phyloP scores from a whole-genome alignment of 2,329 filamentous ascomycete species.

The Paecilomyces dactylethromorphus region DNA sequence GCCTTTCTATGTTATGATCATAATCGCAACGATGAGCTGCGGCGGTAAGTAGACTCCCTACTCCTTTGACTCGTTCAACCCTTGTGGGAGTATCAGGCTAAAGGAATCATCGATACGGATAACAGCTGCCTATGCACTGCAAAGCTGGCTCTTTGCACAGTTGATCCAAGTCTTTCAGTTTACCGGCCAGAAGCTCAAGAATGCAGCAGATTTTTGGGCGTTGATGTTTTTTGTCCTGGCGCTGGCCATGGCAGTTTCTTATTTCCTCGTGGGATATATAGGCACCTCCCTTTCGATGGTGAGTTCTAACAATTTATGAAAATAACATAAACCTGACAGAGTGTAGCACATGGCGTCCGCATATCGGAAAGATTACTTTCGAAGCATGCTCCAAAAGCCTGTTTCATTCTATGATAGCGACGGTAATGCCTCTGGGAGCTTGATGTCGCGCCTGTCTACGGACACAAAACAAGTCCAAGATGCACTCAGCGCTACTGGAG shows the following conservation, averaged over 20 bases:
- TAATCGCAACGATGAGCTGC: conserved; percentile 19
- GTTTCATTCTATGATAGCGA: conserved; percentile 39
- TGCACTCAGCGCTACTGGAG: conserved; percentile 41
- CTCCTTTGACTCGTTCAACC: background rate
- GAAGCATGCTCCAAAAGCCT: conserved; percentile 38
- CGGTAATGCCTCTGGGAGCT: conserved; percentile 42
- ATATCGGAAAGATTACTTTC: conserved; percentile 41
- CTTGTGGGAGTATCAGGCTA: background rate
- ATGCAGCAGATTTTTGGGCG: conserved; percentile 45
- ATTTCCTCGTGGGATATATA: conserved; percentile 39
- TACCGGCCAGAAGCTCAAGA: conserved; percentile 28
- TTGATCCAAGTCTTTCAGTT: conserved; percentile 44
- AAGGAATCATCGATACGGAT: background rate
- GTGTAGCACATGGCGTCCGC: conserved; percentile 23
- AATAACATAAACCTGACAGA: background rate
- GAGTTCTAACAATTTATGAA: conserved; percentile 10
- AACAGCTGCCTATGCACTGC: conserved; percentile 24
- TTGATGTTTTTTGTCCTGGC: conserved; percentile 53
- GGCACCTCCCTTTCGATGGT: conserved; percentile 42
- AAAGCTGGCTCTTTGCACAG: conserved; percentile 42
- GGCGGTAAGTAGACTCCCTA: conserved; percentile 18
- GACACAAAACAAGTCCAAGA: conserved; percentile 47
- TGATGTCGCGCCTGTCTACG: conserved; percentile 42
- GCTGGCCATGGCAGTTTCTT: conserved; percentile 39
- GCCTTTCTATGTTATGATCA: conserved; percentile 18